phyloP scores from a whole-genome alignment of 2,329 filamentous ascomycete species.

The Cytospora mali region DNA sequence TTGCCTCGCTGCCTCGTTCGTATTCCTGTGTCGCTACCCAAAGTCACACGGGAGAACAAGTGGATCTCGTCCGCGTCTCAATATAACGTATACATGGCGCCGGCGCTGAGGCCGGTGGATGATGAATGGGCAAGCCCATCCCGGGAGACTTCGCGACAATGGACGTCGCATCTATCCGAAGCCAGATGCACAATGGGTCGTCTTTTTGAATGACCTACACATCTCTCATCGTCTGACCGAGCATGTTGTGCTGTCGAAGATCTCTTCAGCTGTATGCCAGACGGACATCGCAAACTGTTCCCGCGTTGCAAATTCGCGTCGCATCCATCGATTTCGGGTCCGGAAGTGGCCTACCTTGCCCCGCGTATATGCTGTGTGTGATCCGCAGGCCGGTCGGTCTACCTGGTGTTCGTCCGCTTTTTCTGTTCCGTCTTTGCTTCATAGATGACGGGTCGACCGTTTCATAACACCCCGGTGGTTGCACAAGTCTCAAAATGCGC shows the following conservation, averaged over 20 bases:
- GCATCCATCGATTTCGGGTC: slow-evolving; percentile 23
- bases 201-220: not conserved
- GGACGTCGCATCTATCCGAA: slow-evolving; percentile 8
- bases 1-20: slow-evolving; percentile 27
- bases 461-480: not conserved
- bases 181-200: slow-evolving; percentile 11
- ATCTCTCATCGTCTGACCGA: not conserved
- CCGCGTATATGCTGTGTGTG: not conserved
- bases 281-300: slow-evolving; percentile 24
- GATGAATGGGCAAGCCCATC: slow-evolving; percentile 10
- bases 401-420: not conserved
- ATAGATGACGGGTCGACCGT: not conserved
- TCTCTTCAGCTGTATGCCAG: slow-evolving; percentile 21
- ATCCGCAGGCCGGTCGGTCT: not conserved
- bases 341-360: slow-evolving; percentile 17
- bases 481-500: not conserved
- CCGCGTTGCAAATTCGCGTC: not conserved
- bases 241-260: slow-evolving; percentile 1
- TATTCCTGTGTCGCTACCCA: slow-evolving; percentile 36
- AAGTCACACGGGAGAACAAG: slow-evolving; percentile 35
- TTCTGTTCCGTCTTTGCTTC: not conserved
- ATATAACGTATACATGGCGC: slow-evolving; percentile 22
- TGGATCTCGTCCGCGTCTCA: slow-evolving; percentile 12
- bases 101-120: slow-evolving; percentile 4
- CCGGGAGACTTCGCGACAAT: slow-evolving; percentile 15